Evolutionary conservation across 768 basidiomycete genomes (phyloP).

Genomic region (Agaricus blazei): DNA sequence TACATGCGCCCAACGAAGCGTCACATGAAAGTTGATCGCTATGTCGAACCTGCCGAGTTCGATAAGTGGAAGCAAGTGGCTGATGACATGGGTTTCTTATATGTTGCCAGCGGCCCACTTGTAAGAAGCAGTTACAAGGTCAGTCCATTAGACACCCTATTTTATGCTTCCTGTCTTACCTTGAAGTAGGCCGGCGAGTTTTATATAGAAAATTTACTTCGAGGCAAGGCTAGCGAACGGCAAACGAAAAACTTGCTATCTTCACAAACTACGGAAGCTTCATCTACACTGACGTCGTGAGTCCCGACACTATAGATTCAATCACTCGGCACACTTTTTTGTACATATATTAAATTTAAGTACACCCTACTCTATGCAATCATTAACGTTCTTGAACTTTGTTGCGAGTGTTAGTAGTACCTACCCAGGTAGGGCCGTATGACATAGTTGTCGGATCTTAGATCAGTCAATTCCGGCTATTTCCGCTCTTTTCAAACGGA

Average conservation of each 20-base stretch:
- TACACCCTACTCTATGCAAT: too few species aligned
- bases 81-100: conserved; percentile 92
- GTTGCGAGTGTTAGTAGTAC: too few species aligned
- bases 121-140: conserved; percentile 98
- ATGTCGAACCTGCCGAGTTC: conserved; percentile 92
- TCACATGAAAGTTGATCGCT: conserved; percentile 98
- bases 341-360: background rate
- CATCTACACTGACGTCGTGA: background rate
- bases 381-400: too few species aligned
- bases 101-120: conserved; percentile 94
- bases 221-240: conserved; percentile 43
- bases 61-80: conserved; percentile 87
- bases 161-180: conserved; percentile 8
- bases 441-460: background rate
- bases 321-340: background rate
- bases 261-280: background rate
- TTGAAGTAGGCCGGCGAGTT: conserved; percentile 84
- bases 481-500: conserved; percentile 21
- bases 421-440: too few species aligned
- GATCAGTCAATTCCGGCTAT: conserved; percentile 1
- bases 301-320: background rate
- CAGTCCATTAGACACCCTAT: conserved; percentile 15
- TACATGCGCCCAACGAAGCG: conserved; percentile 99
- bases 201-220: conserved; percentile 88
- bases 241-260: conserved; percentile 1